These are phyloP conservation scores for Naganishia albida DNA, from an alignment of 1,284 basidiomycete genomes.

Conservation along the genomic window DNA sequence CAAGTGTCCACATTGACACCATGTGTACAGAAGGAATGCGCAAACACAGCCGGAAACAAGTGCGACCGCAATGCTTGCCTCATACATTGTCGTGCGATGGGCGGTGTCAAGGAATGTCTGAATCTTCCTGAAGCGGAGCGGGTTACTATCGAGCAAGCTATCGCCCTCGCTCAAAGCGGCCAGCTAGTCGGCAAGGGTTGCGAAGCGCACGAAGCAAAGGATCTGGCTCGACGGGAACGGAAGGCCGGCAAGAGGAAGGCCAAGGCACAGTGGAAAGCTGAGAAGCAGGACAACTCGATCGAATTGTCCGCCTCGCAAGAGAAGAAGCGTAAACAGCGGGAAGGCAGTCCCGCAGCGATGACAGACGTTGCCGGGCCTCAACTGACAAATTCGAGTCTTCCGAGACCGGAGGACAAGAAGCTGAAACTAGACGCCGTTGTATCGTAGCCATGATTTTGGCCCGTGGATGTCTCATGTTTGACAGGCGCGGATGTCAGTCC, in stretches of 20 bases:
- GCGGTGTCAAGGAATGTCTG: slow-evolving; percentile 43
- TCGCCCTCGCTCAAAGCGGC: slow-evolving; percentile 36
- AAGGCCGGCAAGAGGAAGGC: slow-evolving; percentile 64
- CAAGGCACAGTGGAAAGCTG: slow-evolving; percentile 77
- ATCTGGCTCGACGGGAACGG: slow-evolving; percentile 44
- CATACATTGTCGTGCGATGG: slow-evolving; percentile 48
- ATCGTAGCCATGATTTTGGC: too few relatives aligned
- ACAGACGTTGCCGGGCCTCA: slow-evolving; percentile 61
- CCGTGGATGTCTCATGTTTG: too few relatives aligned
- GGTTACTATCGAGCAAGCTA: slow-evolving; percentile 42
- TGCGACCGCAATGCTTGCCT: slow-evolving; percentile 50
- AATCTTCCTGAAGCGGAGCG: slow-evolving; percentile 44
- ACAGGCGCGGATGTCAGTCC: too few relatives aligned
- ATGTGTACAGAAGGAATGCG: slow-evolving; percentile 36
- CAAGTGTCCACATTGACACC: slow-evolving; percentile 16
- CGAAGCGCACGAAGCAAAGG: slow-evolving; percentile 55
- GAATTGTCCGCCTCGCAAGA: background rate
- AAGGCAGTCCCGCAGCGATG: slow-evolving; percentile 35
- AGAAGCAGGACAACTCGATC: slow-evolving; percentile 55
- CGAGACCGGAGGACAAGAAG: slow-evolving; percentile 32
- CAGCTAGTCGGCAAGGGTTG: slow-evolving; percentile 51
- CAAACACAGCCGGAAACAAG: slow-evolving; percentile 44
- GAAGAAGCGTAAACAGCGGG: slow-evolving; percentile 21
- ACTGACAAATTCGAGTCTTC: slow-evolving; percentile 68
- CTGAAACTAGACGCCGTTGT: slow-evolving; percentile 20